Percentiles rank a stretch among this genome's conserved stretches.
Conservation (phyloP, 345 rosid species). For the Isatis tinctoria region DNA sequence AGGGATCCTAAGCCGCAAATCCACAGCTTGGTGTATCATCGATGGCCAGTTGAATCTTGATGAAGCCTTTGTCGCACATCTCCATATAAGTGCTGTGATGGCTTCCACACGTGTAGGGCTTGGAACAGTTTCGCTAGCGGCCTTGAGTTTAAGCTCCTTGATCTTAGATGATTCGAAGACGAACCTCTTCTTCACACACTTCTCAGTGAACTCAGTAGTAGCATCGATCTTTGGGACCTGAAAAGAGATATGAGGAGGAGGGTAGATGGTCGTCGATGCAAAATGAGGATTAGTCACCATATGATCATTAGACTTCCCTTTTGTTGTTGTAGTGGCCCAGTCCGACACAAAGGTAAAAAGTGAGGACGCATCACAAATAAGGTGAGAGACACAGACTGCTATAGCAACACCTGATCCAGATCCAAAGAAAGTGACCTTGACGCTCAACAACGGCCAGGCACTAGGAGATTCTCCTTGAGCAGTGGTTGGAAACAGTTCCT, state of each 20-base stretch:
- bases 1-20: background rate
- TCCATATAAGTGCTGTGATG: slow-evolving; percentile 24
- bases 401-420: background rate
- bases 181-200: background rate
- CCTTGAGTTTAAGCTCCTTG: slow-evolving; percentile 13
- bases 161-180: slow-evolving; percentile 16
- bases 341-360: background rate
- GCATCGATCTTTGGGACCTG: background rate
- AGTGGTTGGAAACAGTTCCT: background rate
- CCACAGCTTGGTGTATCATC: background rate
- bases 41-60: background rate
- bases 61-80: background rate
- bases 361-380: slow-evolving; percentile 30
- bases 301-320: background rate
- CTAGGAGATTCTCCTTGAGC: background rate
- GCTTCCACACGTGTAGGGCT: slow-evolving; percentile 33
- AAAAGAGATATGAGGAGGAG: background rate
- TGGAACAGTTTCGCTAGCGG: background rate
- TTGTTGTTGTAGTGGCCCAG: slow-evolving; percentile 10
- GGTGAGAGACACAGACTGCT: background rate
- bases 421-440: background rate
- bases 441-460: background rate
- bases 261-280: slow-evolving; percentile 6
- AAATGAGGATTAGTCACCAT: background rate
- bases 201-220: background rate